phyloP scores from a whole-genome alignment of 2,329 filamentous ascomycete species.

The Neonectria ditissima region DNA sequence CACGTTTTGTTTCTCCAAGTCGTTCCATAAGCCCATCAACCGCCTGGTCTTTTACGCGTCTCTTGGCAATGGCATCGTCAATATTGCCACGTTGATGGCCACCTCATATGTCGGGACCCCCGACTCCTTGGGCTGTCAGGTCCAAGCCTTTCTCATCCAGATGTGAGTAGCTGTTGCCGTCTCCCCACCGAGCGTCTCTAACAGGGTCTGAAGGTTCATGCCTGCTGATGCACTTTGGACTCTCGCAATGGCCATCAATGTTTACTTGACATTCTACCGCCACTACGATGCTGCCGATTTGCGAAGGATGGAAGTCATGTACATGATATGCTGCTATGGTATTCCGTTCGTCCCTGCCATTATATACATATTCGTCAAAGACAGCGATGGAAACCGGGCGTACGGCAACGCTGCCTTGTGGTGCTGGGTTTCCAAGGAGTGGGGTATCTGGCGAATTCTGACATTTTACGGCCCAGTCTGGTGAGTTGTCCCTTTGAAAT shows the following conservation, averaged over 20 bases:
- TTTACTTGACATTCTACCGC: slow-evolving; percentile 81
- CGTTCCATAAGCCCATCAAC: slow-evolving; percentile 85
- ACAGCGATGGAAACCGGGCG: slow-evolving; percentile 1
- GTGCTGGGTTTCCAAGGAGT: slow-evolving; percentile 22
- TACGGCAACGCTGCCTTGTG: slow-evolving; percentile 19
- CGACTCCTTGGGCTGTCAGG: slow-evolving; percentile 65
- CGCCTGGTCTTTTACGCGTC: slow-evolving; percentile 83
- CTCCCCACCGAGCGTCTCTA: background rate
- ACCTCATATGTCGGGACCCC: slow-evolving; percentile 62
- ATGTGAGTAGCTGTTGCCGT: slow-evolving; percentile 63
- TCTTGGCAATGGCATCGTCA: slow-evolving; percentile 80
- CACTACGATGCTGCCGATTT: slow-evolving; percentile 73
- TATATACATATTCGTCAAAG: slow-evolving; percentile 6
- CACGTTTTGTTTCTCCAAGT: slow-evolving; percentile 72
- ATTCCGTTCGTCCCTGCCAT: slow-evolving; percentile 17
- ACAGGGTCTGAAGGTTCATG: slow-evolving; percentile 9
- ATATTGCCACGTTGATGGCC: slow-evolving; percentile 76
- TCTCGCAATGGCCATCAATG: slow-evolving; percentile 82
- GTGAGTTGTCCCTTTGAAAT: background rate
- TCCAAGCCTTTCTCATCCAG: slow-evolving; percentile 79
- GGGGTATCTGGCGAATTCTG: slow-evolving; percentile 20
- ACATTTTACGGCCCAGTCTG: slow-evolving; percentile 23
- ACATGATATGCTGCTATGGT: slow-evolving; percentile 19
- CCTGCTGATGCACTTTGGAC: slow-evolving; percentile 75
- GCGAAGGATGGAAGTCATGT: slow-evolving; percentile 50